These are phyloP conservation scores for Sporothrix phasma DNA, from an alignment of 2,329 filamentous ascomycete species.

Conservation along the genomic window DNA sequence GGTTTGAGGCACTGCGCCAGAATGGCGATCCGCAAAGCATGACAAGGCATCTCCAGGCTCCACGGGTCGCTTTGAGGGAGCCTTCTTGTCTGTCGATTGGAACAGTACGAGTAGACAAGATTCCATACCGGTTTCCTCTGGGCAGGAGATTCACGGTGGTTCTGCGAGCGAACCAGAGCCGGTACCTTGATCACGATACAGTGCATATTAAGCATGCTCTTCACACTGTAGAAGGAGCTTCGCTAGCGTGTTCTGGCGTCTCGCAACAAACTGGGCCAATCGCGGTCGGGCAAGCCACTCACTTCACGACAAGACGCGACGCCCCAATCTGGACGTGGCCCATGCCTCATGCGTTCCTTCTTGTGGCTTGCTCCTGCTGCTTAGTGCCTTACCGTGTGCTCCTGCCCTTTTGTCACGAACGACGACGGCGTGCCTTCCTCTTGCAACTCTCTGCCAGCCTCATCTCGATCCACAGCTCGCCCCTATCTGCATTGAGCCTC, in stretches of 20 bases:
- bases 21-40: slow-evolving; percentile 6
- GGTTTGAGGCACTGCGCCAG: slow-evolving; percentile 4
- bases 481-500: neutral
- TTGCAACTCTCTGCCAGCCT: neutral
- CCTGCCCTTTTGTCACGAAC: neutral
- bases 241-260: slow-evolving; percentile 9
- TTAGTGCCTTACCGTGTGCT: neutral
- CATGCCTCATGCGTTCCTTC: neutral
- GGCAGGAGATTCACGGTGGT: neutral
- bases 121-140: neutral
- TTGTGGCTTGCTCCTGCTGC: slow-evolving; percentile 3
- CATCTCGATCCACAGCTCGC: neutral
- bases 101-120: no score
- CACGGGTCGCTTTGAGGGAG: neutral
- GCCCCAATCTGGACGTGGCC: slow-evolving; percentile 3
- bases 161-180: no score
- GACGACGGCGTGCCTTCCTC: neutral
- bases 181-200: neutral
- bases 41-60: neutral
- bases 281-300: slow-evolving; percentile 8
- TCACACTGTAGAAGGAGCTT: neutral
- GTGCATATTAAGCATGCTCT: neutral
- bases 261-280: slow-evolving; percentile 13
- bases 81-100: no score
- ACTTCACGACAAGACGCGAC: slow-evolving; percentile 18